Conservation (phyloP, 148 eudicot genomes). For the Persicaria maculosa region DNA sequence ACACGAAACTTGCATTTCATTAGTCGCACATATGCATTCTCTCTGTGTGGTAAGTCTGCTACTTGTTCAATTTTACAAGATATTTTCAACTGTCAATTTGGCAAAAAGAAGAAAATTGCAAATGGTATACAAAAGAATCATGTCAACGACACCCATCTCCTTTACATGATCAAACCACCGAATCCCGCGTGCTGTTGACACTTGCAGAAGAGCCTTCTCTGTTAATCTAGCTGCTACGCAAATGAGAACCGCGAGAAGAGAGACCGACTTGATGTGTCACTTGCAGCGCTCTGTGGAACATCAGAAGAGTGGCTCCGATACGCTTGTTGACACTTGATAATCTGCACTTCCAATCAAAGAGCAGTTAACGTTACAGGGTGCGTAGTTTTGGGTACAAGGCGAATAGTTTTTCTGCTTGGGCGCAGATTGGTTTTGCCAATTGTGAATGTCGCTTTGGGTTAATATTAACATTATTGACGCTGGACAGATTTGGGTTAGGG, state of each 20-base stretch:
- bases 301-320: conserved; percentile 43
- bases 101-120: not conserved
- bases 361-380: not conserved
- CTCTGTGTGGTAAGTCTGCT: conserved; percentile 5
- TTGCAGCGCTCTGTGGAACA: conserved; percentile 51
- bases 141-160: not conserved
- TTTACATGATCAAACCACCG: not conserved
- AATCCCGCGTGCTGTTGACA: not conserved
- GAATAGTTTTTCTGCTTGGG: not conserved
- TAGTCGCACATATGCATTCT: conserved; percentile 1
- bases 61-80: conserved; percentile 5
- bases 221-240: conserved; percentile 21
- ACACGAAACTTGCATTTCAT: not conserved
- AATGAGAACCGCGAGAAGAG: conserved; percentile 86
- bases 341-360: conserved; percentile 27
- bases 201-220: not conserved
- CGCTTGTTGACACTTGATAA: conserved; percentile 89
- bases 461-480: too few relatives aligned
- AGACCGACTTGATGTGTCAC: conserved; percentile 55
- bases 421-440: not conserved
- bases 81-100: not conserved
- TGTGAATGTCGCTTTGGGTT: not conserved
- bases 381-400: not conserved
- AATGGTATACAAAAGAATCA: conserved; percentile 11
- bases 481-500: not conserved